Evolutionary conservation across 805 yeast genomes (phyloP).

Genomic region (Metschnikowia similis): DNA sequence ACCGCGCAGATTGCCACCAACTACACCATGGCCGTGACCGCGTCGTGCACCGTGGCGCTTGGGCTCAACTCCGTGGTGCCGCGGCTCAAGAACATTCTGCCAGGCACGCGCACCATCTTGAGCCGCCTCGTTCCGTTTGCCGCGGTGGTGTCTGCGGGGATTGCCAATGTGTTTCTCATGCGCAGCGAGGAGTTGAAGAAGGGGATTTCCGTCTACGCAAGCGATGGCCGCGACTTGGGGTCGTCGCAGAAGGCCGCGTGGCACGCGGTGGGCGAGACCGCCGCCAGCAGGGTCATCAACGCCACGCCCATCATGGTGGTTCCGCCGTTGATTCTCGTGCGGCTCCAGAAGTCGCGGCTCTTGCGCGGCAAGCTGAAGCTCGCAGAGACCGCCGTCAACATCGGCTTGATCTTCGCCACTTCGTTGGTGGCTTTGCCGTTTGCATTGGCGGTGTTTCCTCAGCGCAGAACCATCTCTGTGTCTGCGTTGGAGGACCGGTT

Average conservation of each 20-base stretch:
- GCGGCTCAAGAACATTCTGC: slow-evolving; percentile 62
- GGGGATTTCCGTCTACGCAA: slow-evolving; percentile 71
- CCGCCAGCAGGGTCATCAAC: slow-evolving; percentile 87
- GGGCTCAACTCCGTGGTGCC: slow-evolving; percentile 94
- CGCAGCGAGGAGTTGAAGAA: slow-evolving; percentile 88
- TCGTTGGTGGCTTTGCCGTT: slow-evolving; percentile 88
- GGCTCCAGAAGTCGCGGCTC: slow-evolving; percentile 60
- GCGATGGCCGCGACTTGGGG: slow-evolving; percentile 58
- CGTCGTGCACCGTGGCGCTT: slow-evolving; percentile 92
- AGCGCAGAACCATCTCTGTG: slow-evolving; percentile 62
- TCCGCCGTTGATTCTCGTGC: slow-evolving; percentile 83
- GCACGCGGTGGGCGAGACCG: slow-evolving; percentile 95
- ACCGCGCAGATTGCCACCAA: slow-evolving; percentile 72
- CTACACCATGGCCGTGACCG: slow-evolving; percentile 84
- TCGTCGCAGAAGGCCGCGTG: slow-evolving; percentile 81
- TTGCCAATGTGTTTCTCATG: slow-evolving; percentile 95
- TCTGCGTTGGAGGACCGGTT: slow-evolving; percentile 61
- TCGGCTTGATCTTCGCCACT: slow-evolving; percentile 81
- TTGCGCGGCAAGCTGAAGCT: slow-evolving; percentile 65
- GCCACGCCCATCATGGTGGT: slow-evolving; percentile 97
- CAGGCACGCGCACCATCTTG: slow-evolving; percentile 64
- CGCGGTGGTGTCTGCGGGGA: slow-evolving; percentile 96
- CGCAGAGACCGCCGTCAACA: slow-evolving; percentile 65
- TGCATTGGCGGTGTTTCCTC: slow-evolving; percentile 95
- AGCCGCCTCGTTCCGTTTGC: slow-evolving; percentile 96